Conservation (phyloP, 2,329 filamentous ascomycete genomes). For the Cryphonectria radicalis region DNA sequence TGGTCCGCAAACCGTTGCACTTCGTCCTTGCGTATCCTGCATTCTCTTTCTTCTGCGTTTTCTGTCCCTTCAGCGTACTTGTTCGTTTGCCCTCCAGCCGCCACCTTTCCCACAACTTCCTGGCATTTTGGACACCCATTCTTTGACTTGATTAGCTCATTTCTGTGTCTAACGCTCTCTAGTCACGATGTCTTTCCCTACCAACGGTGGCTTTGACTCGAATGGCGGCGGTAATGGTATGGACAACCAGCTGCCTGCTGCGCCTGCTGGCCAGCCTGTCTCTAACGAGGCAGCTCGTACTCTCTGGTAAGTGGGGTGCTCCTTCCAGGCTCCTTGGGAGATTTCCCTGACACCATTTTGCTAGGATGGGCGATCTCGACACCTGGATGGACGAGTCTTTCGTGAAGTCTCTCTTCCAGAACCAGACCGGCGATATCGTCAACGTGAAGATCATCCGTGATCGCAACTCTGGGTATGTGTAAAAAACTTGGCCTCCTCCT, state of each 20-base stretch:
- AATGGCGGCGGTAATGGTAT: slow-evolving; percentile 23
- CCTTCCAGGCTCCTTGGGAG: too few species aligned
- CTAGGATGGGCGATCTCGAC: slow-evolving; percentile 98
- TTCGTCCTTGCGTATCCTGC: not conserved
- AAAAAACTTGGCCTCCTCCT: not conserved
- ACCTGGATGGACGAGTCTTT: slow-evolving; percentile 99
- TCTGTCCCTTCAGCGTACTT: not conserved
- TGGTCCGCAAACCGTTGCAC: not conserved
- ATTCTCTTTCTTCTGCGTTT: not conserved
- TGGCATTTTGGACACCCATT: not conserved
- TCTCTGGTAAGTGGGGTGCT: slow-evolving; percentile 22
- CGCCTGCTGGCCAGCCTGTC: slow-evolving; percentile 20
- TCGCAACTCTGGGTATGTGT: slow-evolving; percentile 89
- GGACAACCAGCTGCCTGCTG: slow-evolving; percentile 24
- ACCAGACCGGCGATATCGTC: slow-evolving; percentile 88
- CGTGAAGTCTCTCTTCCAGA: slow-evolving; percentile 88
- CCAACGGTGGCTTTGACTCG: slow-evolving; percentile 22
- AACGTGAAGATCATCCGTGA: slow-evolving; percentile 99
- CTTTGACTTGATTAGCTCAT: not conserved
- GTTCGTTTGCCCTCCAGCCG: not conserved
- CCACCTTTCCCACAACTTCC: not conserved
- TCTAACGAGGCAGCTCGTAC: slow-evolving; percentile 28
- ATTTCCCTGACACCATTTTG: not conserved
- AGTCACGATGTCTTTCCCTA: slow-evolving; percentile 22
- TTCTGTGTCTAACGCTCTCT: not conserved